Evolutionary conservation across 1,139 yeast species (phyloP), one percentile per base, ranked within the genome.

Genomic region (Yamadazyma taylorii): DNA sequence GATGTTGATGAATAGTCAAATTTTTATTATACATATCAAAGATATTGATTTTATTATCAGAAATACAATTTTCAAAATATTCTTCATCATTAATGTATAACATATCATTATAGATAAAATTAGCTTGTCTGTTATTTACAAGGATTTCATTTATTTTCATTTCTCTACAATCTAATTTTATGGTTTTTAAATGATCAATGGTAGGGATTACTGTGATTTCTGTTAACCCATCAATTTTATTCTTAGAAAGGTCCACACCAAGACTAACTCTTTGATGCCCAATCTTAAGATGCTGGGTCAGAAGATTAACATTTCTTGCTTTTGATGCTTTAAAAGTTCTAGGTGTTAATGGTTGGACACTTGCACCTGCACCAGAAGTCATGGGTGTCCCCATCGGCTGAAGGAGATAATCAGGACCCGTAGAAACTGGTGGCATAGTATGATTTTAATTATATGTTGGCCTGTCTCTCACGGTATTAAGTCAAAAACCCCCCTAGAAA

Each of bases 101-200:
- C 35, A 61, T 48, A 48, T 71, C 66, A 43, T 66, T 58, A 57
- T 70, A 64, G 7, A 68, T 51, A 38, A 66, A 73, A 39, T 66
- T 66, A 24, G 50, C 56, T 33, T 60, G 56, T 35, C 60, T 40
- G 42, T 60, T 50, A 57, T 90, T 88, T 33, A 92, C 76, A 31
- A 67, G 67, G 8, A 88, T 82, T 25, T 78, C 77, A 23, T 73
- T 72, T 29, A 90, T 77, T 33, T 65, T 66, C 63, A 88, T 75
- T 42, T 87, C 90, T 40, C 96, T 78, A 46, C 95, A 87, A 57
- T 92, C 97, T 37, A 92, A 66, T 38, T 78, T 76, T 23, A 92
- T 69, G 11, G 69, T 66, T 37, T 76, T 78, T 31, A 90, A 62
- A 1, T 68, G 58, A 9, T 78, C 75, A 14, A 81, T 78, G 3